Conservation (phyloP, 1,284 basidiomycete species). For the Grifola frondosa region DNA sequence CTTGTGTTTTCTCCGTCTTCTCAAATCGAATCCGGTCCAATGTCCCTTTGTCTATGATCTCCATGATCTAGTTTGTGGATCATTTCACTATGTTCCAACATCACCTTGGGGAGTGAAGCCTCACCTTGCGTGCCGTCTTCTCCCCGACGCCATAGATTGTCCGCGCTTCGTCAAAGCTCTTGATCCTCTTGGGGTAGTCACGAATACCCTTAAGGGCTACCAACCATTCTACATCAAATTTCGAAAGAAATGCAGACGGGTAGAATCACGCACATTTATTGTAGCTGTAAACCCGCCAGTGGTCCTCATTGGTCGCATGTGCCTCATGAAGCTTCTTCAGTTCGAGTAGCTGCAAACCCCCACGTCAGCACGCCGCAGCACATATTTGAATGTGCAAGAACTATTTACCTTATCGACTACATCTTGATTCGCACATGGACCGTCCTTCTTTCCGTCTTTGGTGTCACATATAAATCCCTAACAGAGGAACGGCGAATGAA, state of each 20-base stretch:
- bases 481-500: neutral
- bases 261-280: constrained; percentile 54
- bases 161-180: constrained; percentile 59
- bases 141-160: constrained; percentile 67
- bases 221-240: constrained; percentile 1
- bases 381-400: neutral
- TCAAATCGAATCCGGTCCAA: constrained; percentile 62
- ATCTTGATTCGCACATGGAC: constrained; percentile 57
- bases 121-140: constrained; percentile 74
- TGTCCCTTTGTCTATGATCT: constrained; percentile 71
- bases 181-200: constrained; percentile 61
- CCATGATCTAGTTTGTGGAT: constrained; percentile 75
- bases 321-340: constrained; percentile 59
- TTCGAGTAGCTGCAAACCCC: constrained; percentile 50
- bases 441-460: constrained; percentile 33
- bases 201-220: constrained; percentile 56
- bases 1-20: constrained; percentile 56
- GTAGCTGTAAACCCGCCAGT: constrained; percentile 62
- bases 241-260: too few relatives aligned
- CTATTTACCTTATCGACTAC: constrained; percentile 60
- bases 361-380: neutral
- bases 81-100: too few relatives aligned
- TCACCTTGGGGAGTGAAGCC: constrained; percentile 6
- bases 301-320: constrained; percentile 55
- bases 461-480: constrained; percentile 65